phyloP scores from a whole-genome alignment of 441 rosid genomes.

The Melastoma candidum region DNA sequence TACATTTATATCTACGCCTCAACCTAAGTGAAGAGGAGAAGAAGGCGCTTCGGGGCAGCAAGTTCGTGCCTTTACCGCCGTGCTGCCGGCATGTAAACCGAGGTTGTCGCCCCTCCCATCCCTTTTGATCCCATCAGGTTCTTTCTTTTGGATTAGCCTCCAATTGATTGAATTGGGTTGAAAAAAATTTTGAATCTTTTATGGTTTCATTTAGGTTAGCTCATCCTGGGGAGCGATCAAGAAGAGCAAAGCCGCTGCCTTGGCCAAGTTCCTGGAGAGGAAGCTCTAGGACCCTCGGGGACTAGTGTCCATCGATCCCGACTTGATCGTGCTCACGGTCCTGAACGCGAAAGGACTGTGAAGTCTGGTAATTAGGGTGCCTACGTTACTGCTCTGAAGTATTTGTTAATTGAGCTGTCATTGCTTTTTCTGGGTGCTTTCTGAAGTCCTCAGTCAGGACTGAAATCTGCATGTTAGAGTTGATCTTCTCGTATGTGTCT shows the following conservation, averaged over 20 bases:
- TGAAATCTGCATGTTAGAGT: too few relatives aligned
- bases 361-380: conserved; percentile 23
- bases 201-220: conserved; percentile 40
- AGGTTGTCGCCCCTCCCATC: conserved; percentile 16
- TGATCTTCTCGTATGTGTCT: too few relatives aligned
- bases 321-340: conserved; percentile 69
- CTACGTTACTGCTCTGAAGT: neutral
- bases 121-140: neutral
- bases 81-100: conserved; percentile 30
- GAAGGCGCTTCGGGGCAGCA: conserved; percentile 82
- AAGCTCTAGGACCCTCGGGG: conserved; percentile 79
- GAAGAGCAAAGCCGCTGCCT: conserved; percentile 84
- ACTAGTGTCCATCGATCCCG: conserved; percentile 54
- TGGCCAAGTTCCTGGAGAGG: conserved; percentile 78
- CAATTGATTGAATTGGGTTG: neutral
- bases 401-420: conserved; percentile 1
- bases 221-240: conserved; percentile 89
- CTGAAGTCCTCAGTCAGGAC: too few relatives aligned
- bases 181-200: neutral
- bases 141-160: too few relatives aligned
- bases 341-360: conserved; percentile 52
- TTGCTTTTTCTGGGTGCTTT: neutral
- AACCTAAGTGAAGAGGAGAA: conserved; percentile 67
- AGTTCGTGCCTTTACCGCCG: conserved; percentile 76
- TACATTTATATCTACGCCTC: too few relatives aligned